Base-by-base conservation (phyloP, 2,329 filamentous ascomycete species). In the Fusarium haematococcum region DNA sequence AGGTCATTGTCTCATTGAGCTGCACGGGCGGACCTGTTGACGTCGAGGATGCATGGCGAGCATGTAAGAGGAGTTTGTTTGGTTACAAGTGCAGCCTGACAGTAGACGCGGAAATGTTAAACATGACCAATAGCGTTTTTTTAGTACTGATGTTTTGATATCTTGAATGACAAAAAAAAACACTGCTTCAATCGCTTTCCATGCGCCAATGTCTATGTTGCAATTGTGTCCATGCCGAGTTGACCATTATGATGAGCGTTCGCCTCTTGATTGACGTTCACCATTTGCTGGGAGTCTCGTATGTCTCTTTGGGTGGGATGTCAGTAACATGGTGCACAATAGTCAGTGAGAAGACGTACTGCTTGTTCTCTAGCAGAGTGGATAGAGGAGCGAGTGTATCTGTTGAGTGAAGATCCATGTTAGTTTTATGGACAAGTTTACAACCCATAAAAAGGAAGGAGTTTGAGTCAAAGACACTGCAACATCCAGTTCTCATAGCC, bases 351-450 rank as follows among this genome's bases (percentile, higher is more conserved):
- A 50, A 25, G 14, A 32, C 76, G 11, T 65, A 78, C 76, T 65
- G 76, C 76, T 69, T 78, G 71, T 72, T 85, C 79, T 63, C 82
- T 79, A 18, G 84, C 84, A 9, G 80, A 78, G 65, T 80, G 80
- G 48, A 85, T 85, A 3, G 84, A 85, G 10, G 84, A 84, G 25
- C 82, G 80, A n/a, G 83, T 84, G 54, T 84, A 85, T 23, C 84
- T 85, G 10, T 18, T 18, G 2, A 30, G 32, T 39, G 30, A 50
- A 30, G 25, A 30, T 30, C 43, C 9, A 7, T 16, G 14, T 75
- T 30, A 74, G 73, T 25, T 59, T 37, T 25, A 33, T n/a, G 8
- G 14, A 20, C 20, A 52, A 6, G n/a, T 30, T 18, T 23, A 5
- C 3, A 14, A 9, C 23, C 7, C 11, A 9, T 32, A 4, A 1